phyloP scores from a whole-genome alignment of 1,284 basidiomycete species.

The Microbotryum intermedium region DNA sequence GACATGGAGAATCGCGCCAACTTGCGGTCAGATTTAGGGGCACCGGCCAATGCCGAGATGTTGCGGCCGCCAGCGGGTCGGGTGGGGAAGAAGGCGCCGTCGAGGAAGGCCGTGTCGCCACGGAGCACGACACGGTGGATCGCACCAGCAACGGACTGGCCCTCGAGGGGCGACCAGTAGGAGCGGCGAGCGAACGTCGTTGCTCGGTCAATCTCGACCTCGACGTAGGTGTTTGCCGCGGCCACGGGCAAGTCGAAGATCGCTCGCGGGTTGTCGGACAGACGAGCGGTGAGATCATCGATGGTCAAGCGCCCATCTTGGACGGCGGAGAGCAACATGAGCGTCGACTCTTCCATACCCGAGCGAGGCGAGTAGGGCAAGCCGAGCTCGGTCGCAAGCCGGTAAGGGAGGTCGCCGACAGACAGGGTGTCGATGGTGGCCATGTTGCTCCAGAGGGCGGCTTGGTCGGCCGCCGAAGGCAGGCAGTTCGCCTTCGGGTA shows the following conservation, averaged over 20 bases:
- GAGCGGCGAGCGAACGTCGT: constrained; percentile 43
- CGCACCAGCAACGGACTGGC: constrained; percentile 57
- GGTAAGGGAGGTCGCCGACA: constrained; percentile 73
- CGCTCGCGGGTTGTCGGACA: constrained; percentile 83
- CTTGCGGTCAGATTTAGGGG: constrained; percentile 25
- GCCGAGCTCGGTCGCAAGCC: constrained; percentile 60
- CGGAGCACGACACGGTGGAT: constrained; percentile 88
- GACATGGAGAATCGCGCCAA: constrained; percentile 35
- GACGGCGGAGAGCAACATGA: constrained; percentile 80
- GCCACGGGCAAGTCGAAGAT: constrained; percentile 84
- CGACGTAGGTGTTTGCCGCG: constrained; percentile 77
- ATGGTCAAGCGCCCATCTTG: constrained; percentile 69
- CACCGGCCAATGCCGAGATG: constrained; percentile 58
- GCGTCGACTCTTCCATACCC: constrained; percentile 81
- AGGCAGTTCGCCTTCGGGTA: constrained; percentile 60
- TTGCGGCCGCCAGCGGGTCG: constrained; percentile 65
- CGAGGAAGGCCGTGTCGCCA: constrained; percentile 83
- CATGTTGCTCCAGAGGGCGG: constrained; percentile 77
- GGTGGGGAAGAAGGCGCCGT: constrained; percentile 59
- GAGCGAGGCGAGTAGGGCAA: constrained; percentile 60
- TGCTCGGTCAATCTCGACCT: constrained; percentile 79
- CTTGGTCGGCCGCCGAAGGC: constrained; percentile 70
- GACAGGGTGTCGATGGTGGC: constrained; percentile 86
- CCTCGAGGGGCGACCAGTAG: constrained; percentile 77
- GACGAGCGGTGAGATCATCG: constrained; percentile 66